Base-by-base conservation (phyloP, 2,329 filamentous ascomycete genomes). In the Teratosphaeria gauchensis region DNA sequence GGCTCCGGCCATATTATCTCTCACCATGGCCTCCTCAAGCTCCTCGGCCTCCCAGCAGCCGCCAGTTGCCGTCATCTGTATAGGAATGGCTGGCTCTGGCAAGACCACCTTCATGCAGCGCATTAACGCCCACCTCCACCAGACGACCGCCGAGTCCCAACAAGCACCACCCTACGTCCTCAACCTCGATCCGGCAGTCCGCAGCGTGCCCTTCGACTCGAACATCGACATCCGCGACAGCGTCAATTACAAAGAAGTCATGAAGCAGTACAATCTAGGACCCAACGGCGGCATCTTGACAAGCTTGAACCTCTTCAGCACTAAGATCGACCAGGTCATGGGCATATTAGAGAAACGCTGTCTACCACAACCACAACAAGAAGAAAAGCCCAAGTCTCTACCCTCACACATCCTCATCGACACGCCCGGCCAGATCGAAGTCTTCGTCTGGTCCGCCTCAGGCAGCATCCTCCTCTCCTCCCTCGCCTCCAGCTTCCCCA, bases 101-200 rank as follows among this genome's bases (percentile, higher is more conserved):
- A 99, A 99, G 80, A 99, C 94, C n/a, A 99, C 95, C 0, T 99
- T 99, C 72, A 97, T 99, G 92, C 92, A 97, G 73, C 86, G 94
- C 69, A 94, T 99, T 69, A 96, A 96, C 74, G 88, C 92, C 0
- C 83, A 99, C 72, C 85, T 99, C 3, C 92, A 97, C 72, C 82
- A 82, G 4, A 61, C 65, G 46, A 51, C 62, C 30, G 83, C 92
- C 69, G 84, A 87, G 59, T 21, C n/a, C 31, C 31, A 46, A 4
- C 32, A 21, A 19, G 83, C 86, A 19, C 86, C 90, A 1, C 94
- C 95, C 4, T 99, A 99, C 74, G 91, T 97, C 60, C 85, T 99
- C 72, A 99, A 99, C 75, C 87, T 99, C 62, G 94, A 99, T 72
- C 94, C 94, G 1, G 94, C 95, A 48, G 94, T 99, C 8, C 83